Percentiles rank a stretch among this genome's conserved stretches.
Evolutionary conservation across 1,284 basidiomycete species (phyloP).

Genomic region (Boletus semigastroideus): DNA sequence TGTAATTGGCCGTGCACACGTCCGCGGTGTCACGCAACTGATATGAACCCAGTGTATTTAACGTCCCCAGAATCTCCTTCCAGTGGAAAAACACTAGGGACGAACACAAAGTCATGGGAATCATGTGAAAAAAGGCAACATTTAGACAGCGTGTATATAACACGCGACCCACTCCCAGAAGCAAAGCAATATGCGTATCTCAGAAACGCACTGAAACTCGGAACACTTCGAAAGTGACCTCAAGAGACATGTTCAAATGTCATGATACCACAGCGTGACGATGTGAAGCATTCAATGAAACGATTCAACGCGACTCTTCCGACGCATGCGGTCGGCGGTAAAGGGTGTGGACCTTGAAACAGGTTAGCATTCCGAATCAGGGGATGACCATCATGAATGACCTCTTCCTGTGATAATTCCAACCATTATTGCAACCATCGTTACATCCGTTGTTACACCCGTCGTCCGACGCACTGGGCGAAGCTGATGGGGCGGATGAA

Average conservation of each 20-base stretch:
- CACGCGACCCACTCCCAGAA: not conserved
- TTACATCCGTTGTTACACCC: not conserved
- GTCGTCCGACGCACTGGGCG: not conserved
- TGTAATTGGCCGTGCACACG: too few species aligned
- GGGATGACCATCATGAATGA: not conserved
- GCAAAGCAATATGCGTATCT: not conserved
- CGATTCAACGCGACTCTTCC: conserved; percentile 9
- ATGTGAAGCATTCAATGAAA: conserved; percentile 1
- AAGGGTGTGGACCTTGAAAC: conserved; percentile 3
- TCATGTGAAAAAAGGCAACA: not conserved
- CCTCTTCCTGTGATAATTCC: conserved; percentile 5
- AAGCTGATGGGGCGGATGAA: not conserved
- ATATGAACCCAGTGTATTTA: not conserved
- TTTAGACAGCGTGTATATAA: not conserved
- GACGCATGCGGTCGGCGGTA: not conserved
- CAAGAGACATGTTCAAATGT: not conserved
- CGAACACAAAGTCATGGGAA: not conserved
- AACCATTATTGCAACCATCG: not conserved
- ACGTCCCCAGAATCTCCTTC: not conserved
- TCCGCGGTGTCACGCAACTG: not conserved
- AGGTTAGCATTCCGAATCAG: not conserved
- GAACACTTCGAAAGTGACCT: not conserved
- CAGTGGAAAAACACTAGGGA: not conserved
- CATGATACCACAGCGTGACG: not conserved
- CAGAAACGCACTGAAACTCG: not conserved